Evolutionary conservation across 495 filamentous ascomycete species (phyloP), one percentile per base, ranked within the genome.

Genomic region (Aspergillus wentii): DNA sequence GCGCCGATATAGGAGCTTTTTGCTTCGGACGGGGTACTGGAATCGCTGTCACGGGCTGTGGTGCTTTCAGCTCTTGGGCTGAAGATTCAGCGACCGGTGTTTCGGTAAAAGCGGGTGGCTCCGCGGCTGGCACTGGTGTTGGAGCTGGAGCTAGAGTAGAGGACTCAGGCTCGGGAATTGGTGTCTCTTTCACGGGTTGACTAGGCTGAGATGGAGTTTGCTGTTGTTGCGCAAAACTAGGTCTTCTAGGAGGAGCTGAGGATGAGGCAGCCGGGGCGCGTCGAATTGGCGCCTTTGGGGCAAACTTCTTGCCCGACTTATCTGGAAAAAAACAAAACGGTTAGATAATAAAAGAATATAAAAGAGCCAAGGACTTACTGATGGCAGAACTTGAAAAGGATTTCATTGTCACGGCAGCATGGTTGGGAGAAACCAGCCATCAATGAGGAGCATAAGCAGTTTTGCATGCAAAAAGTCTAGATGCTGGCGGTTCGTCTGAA

Each of bases 341-440:
- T 20, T 14, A 16, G 22, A n/a, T 1, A 21, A 37, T 51, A 15
- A 23, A 26, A n/a, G 16, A 27, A 13, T 16, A 27, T n/a, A 41
- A 8, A 30, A 9, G 29, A 42, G 5, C 2, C 8, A 22, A 23
- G 10, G 10, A 61, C 72, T 46, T 53, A 79, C 76, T 79, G 41
- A 79, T 76, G 15, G 64, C 68, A 42, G 76, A 79, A 50, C 73
- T 78, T 30, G 71, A 75, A 23, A 79, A 71, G 16, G 71, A 59
- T 42, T 71, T 69, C 70, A 78, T 76, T 38, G 3, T 33, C 34
- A 36, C 28, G 37, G 47, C 44, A 26, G 32, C 48, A 57, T 58
- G 31, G 48, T 55, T 49, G 22, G 33, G 35, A 20, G 32, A 33
- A 38, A 31, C 43, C 40, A 46, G 29, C 16, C 17, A 28, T 29